phyloP scores from a whole-genome alignment of 371 early-diverging fungal genomes.

The Globomyces sp. region DNA sequence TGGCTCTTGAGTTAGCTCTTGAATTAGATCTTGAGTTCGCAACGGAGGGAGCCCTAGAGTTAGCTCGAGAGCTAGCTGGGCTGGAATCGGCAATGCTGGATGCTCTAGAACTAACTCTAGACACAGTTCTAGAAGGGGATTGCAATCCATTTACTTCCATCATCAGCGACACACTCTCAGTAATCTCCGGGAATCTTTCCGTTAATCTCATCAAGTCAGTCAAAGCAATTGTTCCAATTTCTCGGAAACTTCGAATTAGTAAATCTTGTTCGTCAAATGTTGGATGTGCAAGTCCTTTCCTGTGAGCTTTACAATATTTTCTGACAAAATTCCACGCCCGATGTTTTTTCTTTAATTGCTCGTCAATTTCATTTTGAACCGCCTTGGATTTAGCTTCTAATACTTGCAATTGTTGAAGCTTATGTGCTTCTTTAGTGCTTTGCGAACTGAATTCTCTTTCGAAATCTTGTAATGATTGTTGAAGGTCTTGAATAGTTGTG shows the following conservation, averaged over 20 bases:
- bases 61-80: conserved; percentile 12
- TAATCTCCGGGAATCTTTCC: conserved; percentile 37
- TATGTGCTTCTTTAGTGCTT: conserved; percentile 36
- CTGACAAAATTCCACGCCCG: conserved; percentile 35
- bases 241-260: conserved; percentile 34
- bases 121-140: conserved; percentile 44
- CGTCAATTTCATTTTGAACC: conserved; percentile 42
- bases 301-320: conserved; percentile 27
- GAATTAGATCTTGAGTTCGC: not conserved
- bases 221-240: conserved; percentile 39
- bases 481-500: conserved; percentile 42
- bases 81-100: conserved; percentile 2
- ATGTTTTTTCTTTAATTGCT: conserved; percentile 44
- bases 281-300: conserved; percentile 16
- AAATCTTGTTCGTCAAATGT: conserved; percentile 43
- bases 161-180: conserved; percentile 24
- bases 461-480: conserved; percentile 33
- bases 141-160: conserved; percentile 33
- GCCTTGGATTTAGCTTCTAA: conserved; percentile 37
- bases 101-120: conserved; percentile 33
- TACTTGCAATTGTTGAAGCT: conserved; percentile 31
- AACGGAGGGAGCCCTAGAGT: conserved; percentile 4
- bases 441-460: conserved; percentile 30
- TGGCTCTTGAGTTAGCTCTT: not conserved
- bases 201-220: conserved; percentile 32